Percentiles rank a stretch among this genome's conserved stretches.
These are phyloP conservation scores for Hypsizygus ulmarius DNA, from an alignment of 1,284 basidiomycete genomes.

Conservation along the genomic window DNA sequence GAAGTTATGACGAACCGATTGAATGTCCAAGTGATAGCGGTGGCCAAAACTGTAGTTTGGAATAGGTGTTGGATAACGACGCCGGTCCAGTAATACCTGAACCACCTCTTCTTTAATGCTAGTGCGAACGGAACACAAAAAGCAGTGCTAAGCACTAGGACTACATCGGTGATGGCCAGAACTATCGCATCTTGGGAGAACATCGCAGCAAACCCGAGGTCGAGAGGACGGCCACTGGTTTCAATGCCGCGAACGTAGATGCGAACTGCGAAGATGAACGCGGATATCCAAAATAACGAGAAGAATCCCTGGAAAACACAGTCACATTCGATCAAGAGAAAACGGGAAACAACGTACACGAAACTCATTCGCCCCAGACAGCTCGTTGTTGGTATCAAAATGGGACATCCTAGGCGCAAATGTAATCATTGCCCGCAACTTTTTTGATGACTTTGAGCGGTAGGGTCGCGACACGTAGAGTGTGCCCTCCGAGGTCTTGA, in stretches of 20 bases:
- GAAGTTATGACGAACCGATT: constrained; percentile 49
- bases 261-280: constrained; percentile 77
- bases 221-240: constrained; percentile 74
- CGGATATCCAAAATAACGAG: constrained; percentile 86
- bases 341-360: constrained; percentile 51
- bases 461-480: constrained; percentile 75
- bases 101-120: constrained; percentile 73
- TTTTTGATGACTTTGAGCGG: constrained; percentile 63
- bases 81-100: constrained; percentile 76
- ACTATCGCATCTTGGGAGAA: constrained; percentile 86
- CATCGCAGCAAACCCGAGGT: constrained; percentile 81
- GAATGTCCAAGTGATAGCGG: constrained; percentile 83
- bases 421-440: constrained; percentile 71
- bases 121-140: constrained; percentile 84
- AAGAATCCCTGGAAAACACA: constrained; percentile 77
- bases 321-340: neutral
- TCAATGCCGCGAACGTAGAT: constrained; percentile 80
- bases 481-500: constrained; percentile 60
- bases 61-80: constrained; percentile 74
- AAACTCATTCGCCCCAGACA: constrained; percentile 79
- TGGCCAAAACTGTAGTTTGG: constrained; percentile 68
- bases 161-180: constrained; percentile 81
- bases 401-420: constrained; percentile 83
- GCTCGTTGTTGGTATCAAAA: constrained; percentile 80
- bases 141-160: constrained; percentile 76